Evolutionary conservation across 2,329 filamentous ascomycete genomes (phyloP).

Genomic region (Aspergillus ruber): DNA sequence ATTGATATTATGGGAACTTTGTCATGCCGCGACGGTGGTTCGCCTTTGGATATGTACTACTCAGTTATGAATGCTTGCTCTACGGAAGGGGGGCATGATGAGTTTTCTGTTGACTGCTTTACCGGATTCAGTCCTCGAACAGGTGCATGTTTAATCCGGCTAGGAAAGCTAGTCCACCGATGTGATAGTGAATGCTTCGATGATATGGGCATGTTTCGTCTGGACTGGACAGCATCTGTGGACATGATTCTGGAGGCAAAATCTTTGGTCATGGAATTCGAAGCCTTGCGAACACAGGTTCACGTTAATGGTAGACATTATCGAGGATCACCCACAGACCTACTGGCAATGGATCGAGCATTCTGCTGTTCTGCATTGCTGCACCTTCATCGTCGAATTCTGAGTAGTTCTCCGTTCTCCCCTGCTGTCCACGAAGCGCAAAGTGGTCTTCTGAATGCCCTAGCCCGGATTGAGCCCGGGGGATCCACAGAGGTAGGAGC

Average conservation of each 20-base stretch:
- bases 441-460: conserved; percentile 54
- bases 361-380: conserved; percentile 75
- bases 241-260: conserved; percentile 53
- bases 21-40: conserved; percentile 51
- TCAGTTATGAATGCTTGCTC: conserved; percentile 41
- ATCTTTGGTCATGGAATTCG: conserved; percentile 55
- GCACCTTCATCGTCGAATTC: conserved; percentile 66
- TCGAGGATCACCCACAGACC: conserved; percentile 36
- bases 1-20: conserved; percentile 72
- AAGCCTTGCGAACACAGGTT: conserved; percentile 45
- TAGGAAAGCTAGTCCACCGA: conserved; percentile 63
- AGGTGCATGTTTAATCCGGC: conserved; percentile 62
- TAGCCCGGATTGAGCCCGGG: conserved; percentile 58
- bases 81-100: conserved; percentile 51
- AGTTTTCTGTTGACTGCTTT: conserved; percentile 69
- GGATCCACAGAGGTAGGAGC: conserved; percentile 68
- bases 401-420: conserved; percentile 55
- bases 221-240: conserved; percentile 53
- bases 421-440: conserved; percentile 59
- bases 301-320: conserved; percentile 37
- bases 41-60: conserved; percentile 49
- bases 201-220: conserved; percentile 43
- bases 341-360: conserved; percentile 64
- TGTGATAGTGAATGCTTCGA: conserved; percentile 63
- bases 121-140: conserved; percentile 71